Conservation (phyloP, 108 stramenopile species). For the Craspedostauros australis region DNA sequence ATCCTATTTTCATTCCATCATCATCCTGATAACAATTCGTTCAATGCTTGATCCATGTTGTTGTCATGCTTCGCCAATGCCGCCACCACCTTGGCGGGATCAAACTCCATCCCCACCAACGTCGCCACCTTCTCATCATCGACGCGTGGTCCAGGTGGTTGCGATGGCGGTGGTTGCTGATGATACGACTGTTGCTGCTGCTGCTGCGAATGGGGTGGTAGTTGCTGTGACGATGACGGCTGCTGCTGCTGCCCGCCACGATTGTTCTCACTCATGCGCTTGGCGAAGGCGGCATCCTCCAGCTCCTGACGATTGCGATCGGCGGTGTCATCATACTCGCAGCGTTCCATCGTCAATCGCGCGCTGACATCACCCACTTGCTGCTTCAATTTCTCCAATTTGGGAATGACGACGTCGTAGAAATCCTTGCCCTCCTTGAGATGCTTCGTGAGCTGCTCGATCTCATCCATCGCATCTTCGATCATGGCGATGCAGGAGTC, state of each 20-base stretch:
- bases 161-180: neutral
- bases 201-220: neutral
- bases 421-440: constrained; percentile 45
- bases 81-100: constrained; percentile 43
- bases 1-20: neutral
- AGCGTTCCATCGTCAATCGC: constrained; percentile 41
- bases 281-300: constrained; percentile 44
- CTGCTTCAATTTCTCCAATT: constrained; percentile 28
- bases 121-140: constrained; percentile 57
- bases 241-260: constrained; percentile 4
- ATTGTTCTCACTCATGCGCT: constrained; percentile 7
- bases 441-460: constrained; percentile 41
- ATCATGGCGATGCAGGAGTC: constrained; percentile 41
- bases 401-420: constrained; percentile 42
- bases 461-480: constrained; percentile 54
- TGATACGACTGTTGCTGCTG: neutral
- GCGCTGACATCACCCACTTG: constrained; percentile 40
- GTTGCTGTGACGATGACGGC: neutral
- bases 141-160: constrained; percentile 12
- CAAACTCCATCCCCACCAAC: constrained; percentile 57
- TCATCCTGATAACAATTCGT: constrained; percentile 30
- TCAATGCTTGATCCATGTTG: constrained; percentile 49
- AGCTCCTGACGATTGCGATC: constrained; percentile 25
- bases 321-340: constrained; percentile 37
- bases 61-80: constrained; percentile 45